Conservation (phyloP, 2,329 filamentous ascomycete genomes). For the Juglanconis sp. region DNA sequence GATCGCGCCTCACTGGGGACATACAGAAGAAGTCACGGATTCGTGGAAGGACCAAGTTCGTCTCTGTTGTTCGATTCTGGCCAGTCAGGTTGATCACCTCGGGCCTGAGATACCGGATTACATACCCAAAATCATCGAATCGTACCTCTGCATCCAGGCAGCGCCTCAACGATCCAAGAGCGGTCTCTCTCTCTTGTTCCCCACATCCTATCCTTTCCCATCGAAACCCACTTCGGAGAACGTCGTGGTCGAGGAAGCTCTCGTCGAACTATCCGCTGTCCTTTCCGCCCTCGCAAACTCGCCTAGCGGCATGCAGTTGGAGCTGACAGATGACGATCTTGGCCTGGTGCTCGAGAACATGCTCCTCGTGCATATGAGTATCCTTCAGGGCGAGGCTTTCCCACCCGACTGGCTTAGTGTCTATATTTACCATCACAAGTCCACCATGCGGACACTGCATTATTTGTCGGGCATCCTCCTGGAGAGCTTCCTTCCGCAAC, state of each 20-base stretch:
- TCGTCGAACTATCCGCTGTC: conserved; percentile 85
- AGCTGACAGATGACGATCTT: conserved; percentile 71
- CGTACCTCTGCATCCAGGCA: conserved; percentile 73
- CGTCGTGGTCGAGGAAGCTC: conserved; percentile 72
- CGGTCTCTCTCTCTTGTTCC: conserved; percentile 83
- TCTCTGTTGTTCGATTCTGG: conserved; percentile 87
- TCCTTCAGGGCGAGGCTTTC: conserved; percentile 85
- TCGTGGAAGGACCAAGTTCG: conserved; percentile 93
- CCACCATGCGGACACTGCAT: conserved; percentile 80
- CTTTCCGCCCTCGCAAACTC: conserved; percentile 78
- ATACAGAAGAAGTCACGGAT: conserved; percentile 66
- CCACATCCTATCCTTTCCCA: conserved; percentile 85
- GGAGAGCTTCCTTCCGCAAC: conserved; percentile 80
- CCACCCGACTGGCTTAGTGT: conserved; percentile 87
- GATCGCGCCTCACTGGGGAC: conserved; percentile 93
- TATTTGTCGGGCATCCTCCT: conserved; percentile 76
- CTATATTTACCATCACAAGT: conserved; percentile 89
- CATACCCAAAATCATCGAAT: conserved; percentile 86
- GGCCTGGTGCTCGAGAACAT: conserved; percentile 73
- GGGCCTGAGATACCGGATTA: conserved; percentile 82
- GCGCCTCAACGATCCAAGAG: conserved; percentile 52
- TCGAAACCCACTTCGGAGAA: conserved; percentile 62
- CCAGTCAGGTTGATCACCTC: conserved; percentile 76
- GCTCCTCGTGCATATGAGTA: conserved; percentile 82
- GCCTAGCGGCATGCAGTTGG: conserved; percentile 70